Percentiles rank a stretch among this genome's conserved stretches.
phyloP scores from a whole-genome alignment of 1,139 yeast species.

The Sugiyamaella castrensis region DNA sequence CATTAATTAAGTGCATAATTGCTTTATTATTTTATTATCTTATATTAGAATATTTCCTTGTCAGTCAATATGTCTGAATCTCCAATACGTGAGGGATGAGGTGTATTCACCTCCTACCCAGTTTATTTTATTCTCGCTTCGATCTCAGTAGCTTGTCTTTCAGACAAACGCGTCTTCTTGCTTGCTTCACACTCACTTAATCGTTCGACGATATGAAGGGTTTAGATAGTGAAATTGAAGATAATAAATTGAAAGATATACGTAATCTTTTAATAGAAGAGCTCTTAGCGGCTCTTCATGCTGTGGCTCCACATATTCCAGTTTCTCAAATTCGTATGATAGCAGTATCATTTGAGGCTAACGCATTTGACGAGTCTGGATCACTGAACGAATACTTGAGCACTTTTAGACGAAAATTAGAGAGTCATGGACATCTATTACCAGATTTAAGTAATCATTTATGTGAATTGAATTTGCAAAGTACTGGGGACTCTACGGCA shows the following conservation, averaged over 20 bases:
- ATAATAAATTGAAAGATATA: constrained; percentile 7
- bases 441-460: constrained; percentile 1
- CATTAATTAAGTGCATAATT: too few relatives aligned
- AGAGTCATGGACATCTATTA: constrained; percentile 11
- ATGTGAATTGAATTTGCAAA: not conserved
- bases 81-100: too few relatives aligned
- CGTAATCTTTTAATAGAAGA: constrained; percentile 12
- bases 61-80: too few relatives aligned
- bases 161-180: too few relatives aligned
- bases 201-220: constrained; percentile 1
- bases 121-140: too few relatives aligned
- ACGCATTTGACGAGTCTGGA: constrained; percentile 7
- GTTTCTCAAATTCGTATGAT: constrained; percentile 14
- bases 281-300: constrained; percentile 14
- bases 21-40: too few relatives aligned
- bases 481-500: too few relatives aligned
- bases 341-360: constrained; percentile 16
- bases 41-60: too few relatives aligned
- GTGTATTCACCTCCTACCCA: too few relatives aligned
- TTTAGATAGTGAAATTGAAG: not conserved
- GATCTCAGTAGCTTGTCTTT: too few relatives aligned
- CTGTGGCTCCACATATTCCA: constrained; percentile 13
- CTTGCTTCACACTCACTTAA: too few relatives aligned
- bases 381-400: constrained; percentile 11
- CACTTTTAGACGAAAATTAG: constrained; percentile 13